Evolutionary conservation across 306 rosid genomes (phyloP).

Genomic region (Dryas alaskensis): DNA sequence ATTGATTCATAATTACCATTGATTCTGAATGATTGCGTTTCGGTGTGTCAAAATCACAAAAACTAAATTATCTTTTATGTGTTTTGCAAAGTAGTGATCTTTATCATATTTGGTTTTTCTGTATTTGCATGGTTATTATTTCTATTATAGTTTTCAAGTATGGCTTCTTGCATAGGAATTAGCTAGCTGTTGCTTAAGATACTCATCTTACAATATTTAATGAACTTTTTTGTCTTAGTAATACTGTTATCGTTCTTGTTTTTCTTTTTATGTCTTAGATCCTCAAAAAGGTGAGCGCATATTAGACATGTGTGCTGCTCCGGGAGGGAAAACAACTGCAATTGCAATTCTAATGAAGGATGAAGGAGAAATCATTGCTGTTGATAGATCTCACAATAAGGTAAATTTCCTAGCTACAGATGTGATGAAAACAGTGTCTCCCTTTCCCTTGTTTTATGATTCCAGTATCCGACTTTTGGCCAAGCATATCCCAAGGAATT

Average conservation of each 20-base stretch:
- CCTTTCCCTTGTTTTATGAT: slow-evolving; percentile 13
- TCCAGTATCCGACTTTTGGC: not conserved
- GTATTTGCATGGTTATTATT: not conserved
- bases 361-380: slow-evolving; percentile 86
- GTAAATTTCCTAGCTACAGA: slow-evolving; percentile 40
- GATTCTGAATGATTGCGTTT: not conserved
- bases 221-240: not conserved
- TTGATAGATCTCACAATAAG: slow-evolving; percentile 96
- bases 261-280: slow-evolving; percentile 43
- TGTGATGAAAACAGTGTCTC: slow-evolving; percentile 11
- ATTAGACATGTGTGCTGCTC: slow-evolving; percentile 99
- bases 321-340: slow-evolving; percentile 97
- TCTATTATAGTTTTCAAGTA: not conserved
- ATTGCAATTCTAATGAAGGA: slow-evolving; percentile 90
- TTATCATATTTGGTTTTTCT: not conserved
- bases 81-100: not conserved
- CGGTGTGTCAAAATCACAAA: not conserved
- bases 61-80: not conserved
- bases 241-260: slow-evolving; percentile 14
- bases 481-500: too few species aligned
- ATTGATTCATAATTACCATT: slow-evolving; percentile 2
- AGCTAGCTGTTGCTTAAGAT: not conserved
- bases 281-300: slow-evolving; percentile 84
- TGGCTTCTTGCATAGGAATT: not conserved
- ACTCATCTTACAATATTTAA: not conserved